These are phyloP conservation scores for Hymenochaete sp. DNA, from an alignment of 1,284 basidiomycete genomes.

Conservation along the genomic window DNA sequence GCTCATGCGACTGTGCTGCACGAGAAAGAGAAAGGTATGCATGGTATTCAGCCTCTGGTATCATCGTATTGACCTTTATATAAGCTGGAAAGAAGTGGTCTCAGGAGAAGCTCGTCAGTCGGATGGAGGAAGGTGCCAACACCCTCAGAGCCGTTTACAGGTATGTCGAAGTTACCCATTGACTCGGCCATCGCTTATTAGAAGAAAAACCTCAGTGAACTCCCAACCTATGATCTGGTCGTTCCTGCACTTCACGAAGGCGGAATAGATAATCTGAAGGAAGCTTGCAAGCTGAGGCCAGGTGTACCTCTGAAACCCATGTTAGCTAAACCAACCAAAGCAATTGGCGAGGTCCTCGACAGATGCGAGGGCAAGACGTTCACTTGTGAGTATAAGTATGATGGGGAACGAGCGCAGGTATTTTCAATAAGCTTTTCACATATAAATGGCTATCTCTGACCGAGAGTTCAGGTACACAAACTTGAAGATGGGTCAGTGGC, in stretches of 20 bases:
- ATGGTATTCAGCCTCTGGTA: neutral
- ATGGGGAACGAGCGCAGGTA: constrained; percentile 94
- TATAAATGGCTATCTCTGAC: neutral
- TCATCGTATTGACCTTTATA: constrained; percentile 8
- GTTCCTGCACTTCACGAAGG: constrained; percentile 84
- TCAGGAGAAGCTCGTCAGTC: constrained; percentile 62
- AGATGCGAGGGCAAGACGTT: constrained; percentile 93
- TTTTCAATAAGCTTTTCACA: constrained; percentile 13
- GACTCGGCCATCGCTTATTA: constrained; percentile 1
- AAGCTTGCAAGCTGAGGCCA: constrained; percentile 86
- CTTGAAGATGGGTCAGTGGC: constrained; percentile 72
- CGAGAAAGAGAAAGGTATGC: constrained; percentile 59
- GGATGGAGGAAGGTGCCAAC: constrained; percentile 74
- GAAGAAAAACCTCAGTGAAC: constrained; percentile 51
- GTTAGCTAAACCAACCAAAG: constrained; percentile 99
- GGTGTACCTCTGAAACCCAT: constrained; percentile 97
- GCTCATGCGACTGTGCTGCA: constrained; percentile 80
- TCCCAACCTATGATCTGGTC: constrained; percentile 90
- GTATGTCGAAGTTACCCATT: constrained; percentile 34
- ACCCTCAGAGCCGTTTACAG: constrained; percentile 90
- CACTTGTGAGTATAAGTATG: constrained; percentile 99
- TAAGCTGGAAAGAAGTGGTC: constrained; percentile 66
- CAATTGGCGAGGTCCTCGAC: constrained; percentile 97
- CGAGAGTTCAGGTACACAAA: constrained; percentile 58
- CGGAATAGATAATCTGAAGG: constrained; percentile 66